Evolutionary conservation across 2,329 filamentous ascomycete species (phyloP).

Genomic region (Penicillium sp.): DNA sequence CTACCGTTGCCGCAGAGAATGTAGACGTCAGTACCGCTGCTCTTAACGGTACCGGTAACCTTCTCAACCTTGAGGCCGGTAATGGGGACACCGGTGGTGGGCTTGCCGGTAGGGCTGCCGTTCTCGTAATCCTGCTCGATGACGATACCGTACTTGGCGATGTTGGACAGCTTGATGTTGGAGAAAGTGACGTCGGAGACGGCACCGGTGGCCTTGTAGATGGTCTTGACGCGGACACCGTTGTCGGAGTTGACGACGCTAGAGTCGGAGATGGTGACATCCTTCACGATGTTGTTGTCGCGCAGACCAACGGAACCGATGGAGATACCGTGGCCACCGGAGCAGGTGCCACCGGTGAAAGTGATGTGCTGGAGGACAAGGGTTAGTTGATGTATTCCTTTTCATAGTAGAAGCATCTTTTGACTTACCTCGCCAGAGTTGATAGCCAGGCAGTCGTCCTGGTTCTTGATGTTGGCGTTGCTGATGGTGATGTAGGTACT

Average conservation of each 20-base stretch:
- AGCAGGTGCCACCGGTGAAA: constrained; percentile 32
- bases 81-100: constrained; percentile 43
- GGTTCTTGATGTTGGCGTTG: constrained; percentile 54
- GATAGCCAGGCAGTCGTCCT: constrained; percentile 60
- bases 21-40: constrained; percentile 45
- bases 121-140: constrained; percentile 60
- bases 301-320: constrained; percentile 61
- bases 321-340: constrained; percentile 46
- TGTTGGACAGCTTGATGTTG: constrained; percentile 51
- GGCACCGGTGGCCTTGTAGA: constrained; percentile 51
- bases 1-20: constrained; percentile 55
- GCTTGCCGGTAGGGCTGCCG: constrained; percentile 42
- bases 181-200: constrained; percentile 55
- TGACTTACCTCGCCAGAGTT: constrained; percentile 51
- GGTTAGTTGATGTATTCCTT: background rate
- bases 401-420: background rate
- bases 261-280: constrained; percentile 51
- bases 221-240: constrained; percentile 60
- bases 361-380: constrained; percentile 24
- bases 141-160: constrained; percentile 54
- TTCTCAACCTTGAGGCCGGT: constrained; percentile 37
- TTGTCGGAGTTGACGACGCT: constrained; percentile 54
- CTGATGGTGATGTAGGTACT: constrained; percentile 51
- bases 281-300: constrained; percentile 53
- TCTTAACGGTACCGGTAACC: constrained; percentile 37